Evolutionary conservation across 208 protist genomes (phyloP), one percentile per base, ranked within the genome.

Genomic region (Leishmania martiniquensis): DNA sequence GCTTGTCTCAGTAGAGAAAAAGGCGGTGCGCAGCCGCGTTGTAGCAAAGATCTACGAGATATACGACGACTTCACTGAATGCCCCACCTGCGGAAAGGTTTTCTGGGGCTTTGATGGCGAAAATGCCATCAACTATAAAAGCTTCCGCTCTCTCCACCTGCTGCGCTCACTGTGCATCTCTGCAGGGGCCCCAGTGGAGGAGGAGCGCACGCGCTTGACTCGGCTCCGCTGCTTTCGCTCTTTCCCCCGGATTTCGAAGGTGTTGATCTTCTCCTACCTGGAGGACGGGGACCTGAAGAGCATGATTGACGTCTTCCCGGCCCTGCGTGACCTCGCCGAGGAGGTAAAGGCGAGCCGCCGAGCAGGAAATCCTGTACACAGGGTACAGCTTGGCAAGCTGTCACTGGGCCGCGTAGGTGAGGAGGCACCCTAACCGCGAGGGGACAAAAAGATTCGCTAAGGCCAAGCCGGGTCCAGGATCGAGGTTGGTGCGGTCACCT

Each of bases 41-140:
- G 79, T 87, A 67, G 79, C 75, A 29, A 88, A 77, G 65, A 87
- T 96, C 4, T 94, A 84, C 78, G 78, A 75, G 60, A 88, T 93
- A 59, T 96, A 93, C 84, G 80, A 88, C 44, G 83, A 85, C 17
- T 96, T 96, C 77, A 90, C 87, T 34, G 83, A 91, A 69, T 96
- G 89, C 76, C 85, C 89, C 13, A 59, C n/a, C 54, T 96, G 92
- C 72, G 65, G 67, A 29, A 96, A 91, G 69, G 92, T 96, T 25
- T 96, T 93, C 76, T 96, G 92, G 89, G 92, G 92, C 47, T 89
- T 93, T 49, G 87, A 94, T 51, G 85, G 82, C n/a, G 81, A 84
- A 42, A 74, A 81, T n/a, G 89, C 91, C 54, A 84, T 87, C 71
- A 96, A 96, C 79, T 96, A 90, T 81, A 93, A 93, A 66, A 89